Conservation (phyloP, 495 filamentous ascomycete genomes). For the Parathielavia appendiculata region DNA sequence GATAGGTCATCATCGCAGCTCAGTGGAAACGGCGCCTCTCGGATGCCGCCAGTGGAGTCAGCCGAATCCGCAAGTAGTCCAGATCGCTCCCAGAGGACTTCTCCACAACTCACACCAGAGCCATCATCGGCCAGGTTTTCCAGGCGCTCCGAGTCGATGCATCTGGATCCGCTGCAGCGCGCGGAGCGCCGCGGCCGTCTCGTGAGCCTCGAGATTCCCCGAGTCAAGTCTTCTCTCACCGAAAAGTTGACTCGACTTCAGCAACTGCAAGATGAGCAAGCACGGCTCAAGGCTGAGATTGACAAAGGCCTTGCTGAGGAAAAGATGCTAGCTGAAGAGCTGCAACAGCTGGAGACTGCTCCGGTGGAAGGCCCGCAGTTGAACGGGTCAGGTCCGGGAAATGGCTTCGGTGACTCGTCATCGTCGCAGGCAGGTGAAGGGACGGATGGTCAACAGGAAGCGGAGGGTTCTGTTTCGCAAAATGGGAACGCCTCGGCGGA, state of each 20-base stretch:
- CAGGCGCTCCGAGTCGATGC: conserved; percentile 17
- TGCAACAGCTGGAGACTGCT: conserved; percentile 48
- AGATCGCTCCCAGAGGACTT: conserved; percentile 17
- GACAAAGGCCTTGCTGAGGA: conserved; percentile 42
- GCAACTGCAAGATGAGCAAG: conserved; percentile 52
- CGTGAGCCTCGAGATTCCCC: conserved; percentile 51
- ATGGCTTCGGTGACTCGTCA: conserved; percentile 6
- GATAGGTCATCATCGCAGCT: conserved; percentile 35
- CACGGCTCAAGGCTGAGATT: conserved; percentile 54
- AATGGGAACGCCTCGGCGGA: neutral
- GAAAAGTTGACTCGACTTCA: conserved; percentile 49
- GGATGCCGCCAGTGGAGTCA: neutral
- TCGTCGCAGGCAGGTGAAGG: neutral
- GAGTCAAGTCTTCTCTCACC: conserved; percentile 52
- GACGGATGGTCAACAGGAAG: neutral
- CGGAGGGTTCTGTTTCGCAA: neutral
- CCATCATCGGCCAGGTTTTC: conserved; percentile 21
- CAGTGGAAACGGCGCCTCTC: conserved; percentile 23
- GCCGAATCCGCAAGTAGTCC: conserved; percentile 10
- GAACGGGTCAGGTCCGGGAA: conserved; percentile 6
- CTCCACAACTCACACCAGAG: conserved; percentile 21
- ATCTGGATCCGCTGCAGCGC: conserved; percentile 23
- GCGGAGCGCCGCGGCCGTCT: conserved; percentile 50
- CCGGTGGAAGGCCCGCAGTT: conserved; percentile 22
- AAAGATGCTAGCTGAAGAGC: conserved; percentile 49